Conservation (phyloP, 2,329 filamentous ascomycete species). For the Penicillium expansum region DNA sequence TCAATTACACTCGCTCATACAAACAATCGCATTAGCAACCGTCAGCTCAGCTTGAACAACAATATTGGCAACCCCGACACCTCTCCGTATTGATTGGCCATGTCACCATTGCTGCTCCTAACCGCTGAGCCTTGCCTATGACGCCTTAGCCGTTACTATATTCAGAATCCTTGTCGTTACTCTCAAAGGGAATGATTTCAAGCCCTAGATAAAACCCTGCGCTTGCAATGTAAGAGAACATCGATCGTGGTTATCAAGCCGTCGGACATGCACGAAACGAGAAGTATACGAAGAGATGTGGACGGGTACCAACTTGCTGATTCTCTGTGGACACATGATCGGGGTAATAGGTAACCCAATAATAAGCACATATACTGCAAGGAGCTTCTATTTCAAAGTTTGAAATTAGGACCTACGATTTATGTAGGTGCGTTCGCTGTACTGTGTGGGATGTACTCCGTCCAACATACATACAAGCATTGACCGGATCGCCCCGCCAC, state of each 20-base stretch:
- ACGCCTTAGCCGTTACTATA: not conserved
- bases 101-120: not conserved
- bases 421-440: not conserved
- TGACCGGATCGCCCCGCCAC: not conserved
- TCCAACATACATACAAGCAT: not conserved
- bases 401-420: no score
- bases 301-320: not conserved
- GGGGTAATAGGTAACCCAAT: not conserved
- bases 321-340: not conserved
- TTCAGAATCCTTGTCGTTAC: not conserved
- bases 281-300: not conserved
- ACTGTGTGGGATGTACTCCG: not conserved
- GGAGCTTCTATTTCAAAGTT: not conserved
- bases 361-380: not conserved
- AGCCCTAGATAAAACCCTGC: not conserved
- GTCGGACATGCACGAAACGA: not conserved
- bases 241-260: not conserved
- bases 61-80: no score
- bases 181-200: not conserved
- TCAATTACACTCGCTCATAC: slow-evolving; percentile 25
- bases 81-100: not conserved
- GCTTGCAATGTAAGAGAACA: not conserved
- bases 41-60: not conserved
- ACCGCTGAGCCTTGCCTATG: not conserved
- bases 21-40: slow-evolving; percentile 4